Conservation (phyloP, 1,139 yeast genomes). For the Kodamaea plutei region DNA sequence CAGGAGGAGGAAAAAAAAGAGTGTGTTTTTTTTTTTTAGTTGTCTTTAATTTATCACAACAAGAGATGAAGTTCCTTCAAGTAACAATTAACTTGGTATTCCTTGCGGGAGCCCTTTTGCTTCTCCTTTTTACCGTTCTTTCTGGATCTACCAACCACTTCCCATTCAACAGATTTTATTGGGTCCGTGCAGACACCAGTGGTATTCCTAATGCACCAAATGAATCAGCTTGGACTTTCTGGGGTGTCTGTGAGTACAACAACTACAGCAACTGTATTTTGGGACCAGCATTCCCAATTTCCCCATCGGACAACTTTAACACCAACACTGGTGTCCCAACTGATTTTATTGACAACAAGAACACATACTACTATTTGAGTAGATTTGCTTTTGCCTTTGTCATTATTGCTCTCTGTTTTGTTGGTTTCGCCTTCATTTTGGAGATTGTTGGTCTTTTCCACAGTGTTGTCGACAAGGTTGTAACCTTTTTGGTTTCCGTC, state of each 20-base stretch:
- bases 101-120: conserved; percentile 50
- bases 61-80: conserved; percentile 30
- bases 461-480: conserved; percentile 48
- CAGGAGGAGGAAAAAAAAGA: conserved; percentile 1
- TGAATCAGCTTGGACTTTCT: conserved; percentile 70
- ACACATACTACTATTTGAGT: conserved; percentile 62
- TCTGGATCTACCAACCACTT: conserved; percentile 59
- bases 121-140: conserved; percentile 58
- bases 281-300: conserved; percentile 61
- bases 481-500: conserved; percentile 47
- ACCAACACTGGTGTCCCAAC: conserved; percentile 49
- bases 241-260: conserved; percentile 64
- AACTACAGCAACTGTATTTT: conserved; percentile 41
- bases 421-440: conserved; percentile 38
- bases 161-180: conserved; percentile 66
- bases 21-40: too few relatives aligned
- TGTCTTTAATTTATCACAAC: not conserved
- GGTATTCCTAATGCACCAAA: conserved; percentile 50
- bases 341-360: conserved; percentile 52
- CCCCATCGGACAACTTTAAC: conserved; percentile 68
- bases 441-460: conserved; percentile 43
- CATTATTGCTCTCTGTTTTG: conserved; percentile 56
- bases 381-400: conserved; percentile 68
- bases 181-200: conserved; percentile 68
- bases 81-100: conserved; percentile 38